Conservation (phyloP, 306 rosid genomes). For the Malus sylvestris region DNA sequence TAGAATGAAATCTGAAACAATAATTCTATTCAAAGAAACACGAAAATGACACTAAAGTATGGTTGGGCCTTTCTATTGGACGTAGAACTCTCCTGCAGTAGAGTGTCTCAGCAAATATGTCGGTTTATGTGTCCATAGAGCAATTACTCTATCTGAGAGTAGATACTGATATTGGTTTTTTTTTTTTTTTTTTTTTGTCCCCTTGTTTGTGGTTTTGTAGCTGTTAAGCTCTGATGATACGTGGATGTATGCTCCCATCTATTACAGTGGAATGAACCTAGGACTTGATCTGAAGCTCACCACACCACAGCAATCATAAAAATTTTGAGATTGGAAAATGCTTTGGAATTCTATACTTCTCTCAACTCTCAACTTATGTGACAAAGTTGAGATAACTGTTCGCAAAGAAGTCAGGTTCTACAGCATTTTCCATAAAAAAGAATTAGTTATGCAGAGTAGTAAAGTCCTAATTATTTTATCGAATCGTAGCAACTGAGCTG, state of each 20-base stretch:
- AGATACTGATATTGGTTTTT: background rate
- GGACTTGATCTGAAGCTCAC: conserved; percentile 56
- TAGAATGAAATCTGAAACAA: too few relatives aligned
- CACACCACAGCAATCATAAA: conserved; percentile 32
- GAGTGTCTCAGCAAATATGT: too few relatives aligned
- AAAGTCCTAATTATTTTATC: background rate
- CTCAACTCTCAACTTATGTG: background rate
- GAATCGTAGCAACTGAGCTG: background rate
- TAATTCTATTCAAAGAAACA: too few relatives aligned
- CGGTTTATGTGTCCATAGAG: too few relatives aligned
- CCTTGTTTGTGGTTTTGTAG: conserved; percentile 33
- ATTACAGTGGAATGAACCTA: conserved; percentile 81
- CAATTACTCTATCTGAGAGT: background rate
- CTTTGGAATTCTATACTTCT: background rate
- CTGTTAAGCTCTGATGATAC: conserved; percentile 78
- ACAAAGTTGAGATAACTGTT: background rate
- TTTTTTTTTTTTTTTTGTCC: background rate
- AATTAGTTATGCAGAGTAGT: background rate
- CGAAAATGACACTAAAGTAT: too few relatives aligned
- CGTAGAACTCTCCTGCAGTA: too few relatives aligned
- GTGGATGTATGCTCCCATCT: conserved; percentile 96
- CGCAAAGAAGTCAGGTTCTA: background rate
- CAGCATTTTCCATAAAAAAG: background rate
- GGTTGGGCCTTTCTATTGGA: too few relatives aligned
- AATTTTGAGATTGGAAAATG: background rate